These are phyloP conservation scores for Lachnellula subtilissima DNA, from an alignment of 2,329 filamentous ascomycete species.

Conservation along the genomic window DNA sequence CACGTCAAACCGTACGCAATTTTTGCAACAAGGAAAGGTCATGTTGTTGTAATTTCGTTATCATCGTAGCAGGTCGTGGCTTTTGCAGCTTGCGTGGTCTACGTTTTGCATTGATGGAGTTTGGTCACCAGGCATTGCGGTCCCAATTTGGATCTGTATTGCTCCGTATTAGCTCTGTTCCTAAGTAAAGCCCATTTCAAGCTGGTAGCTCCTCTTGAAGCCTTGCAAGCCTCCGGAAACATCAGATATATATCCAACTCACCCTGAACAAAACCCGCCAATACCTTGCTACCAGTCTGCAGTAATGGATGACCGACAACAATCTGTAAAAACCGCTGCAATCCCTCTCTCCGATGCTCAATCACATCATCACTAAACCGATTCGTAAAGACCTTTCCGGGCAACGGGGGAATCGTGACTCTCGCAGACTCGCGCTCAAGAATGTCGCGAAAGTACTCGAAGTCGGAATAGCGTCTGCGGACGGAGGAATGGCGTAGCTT, in stretches of 20 bases:
- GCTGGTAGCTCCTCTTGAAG: too few species aligned
- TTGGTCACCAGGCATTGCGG: conserved; percentile 73
- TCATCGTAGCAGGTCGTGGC: conserved; percentile 29
- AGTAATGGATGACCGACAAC: conserved; percentile 93
- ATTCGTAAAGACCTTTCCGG: conserved; percentile 97
- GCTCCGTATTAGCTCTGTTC: not conserved
- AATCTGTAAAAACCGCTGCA: conserved; percentile 95
- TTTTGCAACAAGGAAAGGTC: conserved; percentile 21
- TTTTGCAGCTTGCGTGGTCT: conserved; percentile 42
- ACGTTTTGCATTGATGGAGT: conserved; percentile 18
- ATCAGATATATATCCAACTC: conserved; percentile 30
- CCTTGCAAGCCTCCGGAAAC: not conserved
- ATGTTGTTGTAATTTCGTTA: conserved; percentile 17
- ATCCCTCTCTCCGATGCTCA: conserved; percentile 82
- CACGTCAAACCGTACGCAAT: conserved; percentile 22
- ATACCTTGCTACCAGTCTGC: conserved; percentile 95
- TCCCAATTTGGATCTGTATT: conserved; percentile 78
- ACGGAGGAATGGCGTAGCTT: conserved; percentile 87
- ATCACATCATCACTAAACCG: conserved; percentile 98
- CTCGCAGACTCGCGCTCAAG: conserved; percentile 90
- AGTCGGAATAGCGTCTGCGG: conserved; percentile 92
- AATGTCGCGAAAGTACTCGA: conserved; percentile 98
- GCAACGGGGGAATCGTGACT: conserved; percentile 91
- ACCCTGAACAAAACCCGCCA: conserved; percentile 97
- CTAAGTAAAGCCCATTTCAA: too few species aligned